Evolutionary conservation across 495 filamentous ascomycete species (phyloP).

Genomic region (Trichoderma gamsii): DNA sequence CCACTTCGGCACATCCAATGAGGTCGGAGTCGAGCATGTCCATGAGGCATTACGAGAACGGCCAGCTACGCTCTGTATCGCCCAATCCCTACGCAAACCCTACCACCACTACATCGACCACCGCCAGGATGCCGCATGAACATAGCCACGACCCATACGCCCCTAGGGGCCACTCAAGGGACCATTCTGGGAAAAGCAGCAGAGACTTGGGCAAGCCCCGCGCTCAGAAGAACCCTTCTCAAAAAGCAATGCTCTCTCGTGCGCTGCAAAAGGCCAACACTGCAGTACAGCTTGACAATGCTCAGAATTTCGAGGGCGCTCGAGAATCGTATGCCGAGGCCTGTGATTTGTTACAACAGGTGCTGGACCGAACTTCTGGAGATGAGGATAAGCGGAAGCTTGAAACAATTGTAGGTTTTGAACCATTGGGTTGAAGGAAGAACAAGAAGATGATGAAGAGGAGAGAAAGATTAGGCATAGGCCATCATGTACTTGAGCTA

Average conservation of each 20-base stretch:
- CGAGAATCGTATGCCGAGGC: conserved; percentile 89
- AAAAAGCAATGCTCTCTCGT: conserved; percentile 89
- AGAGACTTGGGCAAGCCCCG: conserved; percentile 38
- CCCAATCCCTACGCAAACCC: conserved; percentile 1
- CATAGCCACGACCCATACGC: conserved; percentile 31
- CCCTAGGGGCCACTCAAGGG: conserved; percentile 25
- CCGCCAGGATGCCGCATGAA: conserved; percentile 12
- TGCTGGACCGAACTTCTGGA: conserved; percentile 74
- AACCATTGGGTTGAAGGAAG: background rate
- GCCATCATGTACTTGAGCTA: background rate
- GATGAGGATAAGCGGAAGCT: conserved; percentile 83
- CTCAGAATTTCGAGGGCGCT: conserved; percentile 87
- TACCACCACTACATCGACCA: conserved; percentile 1
- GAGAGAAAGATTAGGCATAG: too few relatives aligned
- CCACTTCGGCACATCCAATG: background rate
- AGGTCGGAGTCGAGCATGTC: conserved; percentile 4
- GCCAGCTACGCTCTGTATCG: conserved; percentile 1
- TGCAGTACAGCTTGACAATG: conserved; percentile 90
- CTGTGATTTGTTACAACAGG: conserved; percentile 73
- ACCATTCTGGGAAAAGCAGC: conserved; percentile 44
- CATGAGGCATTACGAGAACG: background rate
- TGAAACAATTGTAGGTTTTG: conserved; percentile 73
- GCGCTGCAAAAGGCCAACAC: conserved; percentile 93
- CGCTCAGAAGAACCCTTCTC: conserved; percentile 47
- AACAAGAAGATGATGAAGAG: too few relatives aligned